These are phyloP conservation scores for Tuber umbilicatum DNA, from an alignment of 495 filamentous ascomycete species.

Conservation along the genomic window DNA sequence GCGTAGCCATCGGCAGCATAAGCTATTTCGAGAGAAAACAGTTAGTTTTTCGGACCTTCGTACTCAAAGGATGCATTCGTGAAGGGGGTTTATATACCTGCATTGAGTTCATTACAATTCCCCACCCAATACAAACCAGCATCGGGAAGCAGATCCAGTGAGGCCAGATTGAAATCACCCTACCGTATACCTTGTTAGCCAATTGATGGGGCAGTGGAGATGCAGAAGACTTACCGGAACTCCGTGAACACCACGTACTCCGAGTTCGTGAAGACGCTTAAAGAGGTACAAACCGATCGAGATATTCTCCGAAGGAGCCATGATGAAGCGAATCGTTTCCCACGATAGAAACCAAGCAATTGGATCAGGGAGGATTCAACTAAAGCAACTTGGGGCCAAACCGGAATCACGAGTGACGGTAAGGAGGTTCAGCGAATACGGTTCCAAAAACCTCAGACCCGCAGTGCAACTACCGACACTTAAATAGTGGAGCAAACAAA, in stretches of 20 bases:
- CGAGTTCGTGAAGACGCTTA: conserved; percentile 60
- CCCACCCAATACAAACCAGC: conserved; percentile 67
- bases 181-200: conserved; percentile 11
- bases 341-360: not conserved
- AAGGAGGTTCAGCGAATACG: not conserved
- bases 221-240: conserved; percentile 46
- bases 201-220: not conserved
- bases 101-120: conserved; percentile 75
- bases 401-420: not conserved
- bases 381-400: not conserved
- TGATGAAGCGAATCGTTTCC: conserved; percentile 5
- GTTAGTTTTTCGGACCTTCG: conserved; percentile 7
- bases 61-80: not conserved
- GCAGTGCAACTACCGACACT: not conserved
- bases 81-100: conserved; percentile 47
- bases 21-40: conserved; percentile 41
- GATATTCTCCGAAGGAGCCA: conserved; percentile 24
- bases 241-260: conserved; percentile 61
- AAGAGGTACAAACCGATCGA: conserved; percentile 54
- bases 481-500: not conserved
- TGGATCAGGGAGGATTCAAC: not conserved
- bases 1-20: conserved; percentile 80
- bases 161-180: conserved; percentile 70
- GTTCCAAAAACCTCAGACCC: not conserved
- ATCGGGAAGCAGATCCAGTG: conserved; percentile 60